phyloP scores from a whole-genome alignment of 257 asterid species.

The Nemophila menziesii region DNA sequence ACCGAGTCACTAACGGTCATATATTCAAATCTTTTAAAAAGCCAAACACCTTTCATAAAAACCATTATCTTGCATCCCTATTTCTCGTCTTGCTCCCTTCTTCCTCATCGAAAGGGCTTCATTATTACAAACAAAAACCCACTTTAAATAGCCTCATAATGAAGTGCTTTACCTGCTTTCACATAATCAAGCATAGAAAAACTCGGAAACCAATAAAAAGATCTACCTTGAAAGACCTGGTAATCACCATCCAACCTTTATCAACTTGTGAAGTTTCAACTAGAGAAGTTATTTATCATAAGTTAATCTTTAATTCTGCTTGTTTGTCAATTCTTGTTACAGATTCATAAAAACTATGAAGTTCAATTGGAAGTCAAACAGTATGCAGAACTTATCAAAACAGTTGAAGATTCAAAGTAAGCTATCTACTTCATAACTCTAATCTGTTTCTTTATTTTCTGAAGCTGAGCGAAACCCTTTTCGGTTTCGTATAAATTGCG shows the following conservation, averaged over 20 bases:
- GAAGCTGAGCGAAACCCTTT: background rate
- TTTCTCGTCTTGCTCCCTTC: background rate
- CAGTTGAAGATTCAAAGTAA: background rate
- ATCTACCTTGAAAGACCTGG: background rate
- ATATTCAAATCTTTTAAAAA: background rate
- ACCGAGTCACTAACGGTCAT: background rate
- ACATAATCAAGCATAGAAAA: background rate
- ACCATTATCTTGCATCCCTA: background rate
- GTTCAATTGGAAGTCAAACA: background rate
- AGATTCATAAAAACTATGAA: constrained; percentile 1
- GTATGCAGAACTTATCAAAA: background rate
- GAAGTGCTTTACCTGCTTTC: constrained; percentile 1
- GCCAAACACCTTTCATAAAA: background rate
- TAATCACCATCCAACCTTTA: background rate
- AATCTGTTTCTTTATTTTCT: no score
- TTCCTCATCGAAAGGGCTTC: background rate
- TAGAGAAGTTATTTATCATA: background rate
- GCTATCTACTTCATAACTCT: background rate
- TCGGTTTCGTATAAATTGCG: background rate
- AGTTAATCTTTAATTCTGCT: background rate
- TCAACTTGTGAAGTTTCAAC: background rate
- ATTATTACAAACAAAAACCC: background rate
- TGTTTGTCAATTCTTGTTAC: background rate
- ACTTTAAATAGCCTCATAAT: background rate
- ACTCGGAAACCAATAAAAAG: background rate